Percentiles rank a stretch among this genome's conserved stretches.
These are phyloP conservation scores for Cornus suecica DNA, from an alignment of 148 eudicot genomes.

Conservation along the genomic window DNA sequence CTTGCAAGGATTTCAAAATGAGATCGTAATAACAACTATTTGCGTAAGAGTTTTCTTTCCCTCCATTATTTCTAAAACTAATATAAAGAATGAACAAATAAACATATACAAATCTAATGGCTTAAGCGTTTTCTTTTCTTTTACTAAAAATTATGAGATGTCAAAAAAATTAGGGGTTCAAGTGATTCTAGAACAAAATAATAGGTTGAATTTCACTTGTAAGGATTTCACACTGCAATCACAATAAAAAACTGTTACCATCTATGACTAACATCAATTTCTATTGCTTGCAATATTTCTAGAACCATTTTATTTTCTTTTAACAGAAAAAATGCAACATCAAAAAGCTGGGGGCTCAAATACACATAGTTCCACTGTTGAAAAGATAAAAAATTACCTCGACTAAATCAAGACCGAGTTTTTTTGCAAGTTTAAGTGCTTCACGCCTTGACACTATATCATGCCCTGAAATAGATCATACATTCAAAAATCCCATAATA, in stretches of 20 bases:
- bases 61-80: background rate
- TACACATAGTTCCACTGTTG: background rate
- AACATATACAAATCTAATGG: background rate
- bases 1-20: background rate
- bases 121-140: background rate
- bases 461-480: slow-evolving; percentile 50
- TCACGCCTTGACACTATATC: slow-evolving; percentile 40
- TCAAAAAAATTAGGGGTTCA: no score
- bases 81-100: background rate
- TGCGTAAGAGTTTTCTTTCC: no score
- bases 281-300: no score
- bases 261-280: no score
- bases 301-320: no score
- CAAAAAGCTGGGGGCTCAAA: no score
- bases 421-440: slow-evolving; percentile 56
- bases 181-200: no score
- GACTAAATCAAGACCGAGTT: slow-evolving; percentile 57
- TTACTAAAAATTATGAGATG: no score
- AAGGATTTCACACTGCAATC: no score
- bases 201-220: no score
- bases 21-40: background rate
- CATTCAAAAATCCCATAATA: background rate
- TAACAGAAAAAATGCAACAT: no score
- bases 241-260: no score
- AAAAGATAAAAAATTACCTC: slow-evolving; percentile 44